These are phyloP conservation scores for Chrysanthemum makinoi DNA, from an alignment of 129 eudicot genomes.

Conservation along the genomic window DNA sequence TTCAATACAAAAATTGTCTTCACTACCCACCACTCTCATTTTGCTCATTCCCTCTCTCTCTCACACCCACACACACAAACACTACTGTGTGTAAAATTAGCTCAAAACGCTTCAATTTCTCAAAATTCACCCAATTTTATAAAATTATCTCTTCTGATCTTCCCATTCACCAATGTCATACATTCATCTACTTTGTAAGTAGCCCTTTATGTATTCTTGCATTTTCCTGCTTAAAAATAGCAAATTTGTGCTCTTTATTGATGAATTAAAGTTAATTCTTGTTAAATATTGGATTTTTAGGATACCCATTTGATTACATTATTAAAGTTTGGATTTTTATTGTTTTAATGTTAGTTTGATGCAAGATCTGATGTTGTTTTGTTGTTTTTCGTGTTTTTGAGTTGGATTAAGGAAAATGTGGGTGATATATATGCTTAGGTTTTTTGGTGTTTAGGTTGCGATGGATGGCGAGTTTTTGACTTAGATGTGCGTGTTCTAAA, in stretches of 20 bases:
- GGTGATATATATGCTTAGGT: neutral
- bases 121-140: neutral
- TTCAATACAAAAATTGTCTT: neutral
- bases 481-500: neutral
- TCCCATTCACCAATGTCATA: neutral
- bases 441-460: too few species aligned
- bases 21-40: neutral
- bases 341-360: conserved; percentile 3
- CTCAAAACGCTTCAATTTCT: neutral
- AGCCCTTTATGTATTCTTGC: too few species aligned
- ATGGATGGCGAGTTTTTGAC: neutral
- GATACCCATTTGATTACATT: too few species aligned
- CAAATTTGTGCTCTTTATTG: too few species aligned
- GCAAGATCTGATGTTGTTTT: conserved; percentile 25
- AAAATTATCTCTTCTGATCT: neutral
- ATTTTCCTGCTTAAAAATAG: too few species aligned
- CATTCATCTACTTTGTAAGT: neutral
- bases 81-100: neutral
- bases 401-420: conserved; percentile 15
- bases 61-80: neutral
- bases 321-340: neutral
- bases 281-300: too few species aligned
- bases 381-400: neutral
- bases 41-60: neutral
- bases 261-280: too few species aligned